A percentile compares a stretch with the other conserved stretches of the same genome.
Evolutionary conservation across 2,329 filamentous ascomycete genomes (phyloP).

Genomic region (Didymella segeticola): DNA sequence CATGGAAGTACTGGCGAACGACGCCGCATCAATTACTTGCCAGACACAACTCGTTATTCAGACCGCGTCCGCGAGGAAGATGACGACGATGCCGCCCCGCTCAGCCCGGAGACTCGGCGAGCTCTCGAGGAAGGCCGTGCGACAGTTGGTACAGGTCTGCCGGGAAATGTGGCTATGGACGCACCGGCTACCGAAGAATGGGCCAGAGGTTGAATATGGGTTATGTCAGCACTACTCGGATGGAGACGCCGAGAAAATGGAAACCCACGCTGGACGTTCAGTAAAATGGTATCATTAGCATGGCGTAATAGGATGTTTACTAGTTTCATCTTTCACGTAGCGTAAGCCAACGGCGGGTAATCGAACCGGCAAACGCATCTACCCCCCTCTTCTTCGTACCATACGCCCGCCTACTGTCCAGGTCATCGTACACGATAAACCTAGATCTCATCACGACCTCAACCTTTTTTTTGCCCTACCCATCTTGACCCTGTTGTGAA

Average conservation of each 20-base stretch:
- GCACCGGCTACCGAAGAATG: slow-evolving; percentile 34
- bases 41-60: slow-evolving; percentile 37
- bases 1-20: slow-evolving; percentile 28
- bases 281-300: not conserved
- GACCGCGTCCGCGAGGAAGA: slow-evolving; percentile 40
- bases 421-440: not conserved
- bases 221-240: too few relatives aligned
- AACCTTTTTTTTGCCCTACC: not conserved
- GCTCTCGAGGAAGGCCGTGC: slow-evolving; percentile 30
- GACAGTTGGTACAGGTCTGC: slow-evolving; percentile 26
- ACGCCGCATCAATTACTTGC: slow-evolving; percentile 40
- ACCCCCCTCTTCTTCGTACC: not conserved
- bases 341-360: not conserved
- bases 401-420: not conserved
- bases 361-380: not conserved
- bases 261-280: too few relatives aligned
- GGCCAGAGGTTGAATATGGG: slow-evolving; percentile 26
- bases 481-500: not conserved
- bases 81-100: slow-evolving; percentile 14
- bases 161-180: slow-evolving; percentile 23
- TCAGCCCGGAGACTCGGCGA: slow-evolving; percentile 17
- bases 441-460: not conserved
- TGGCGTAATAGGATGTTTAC: not conserved
- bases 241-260: too few relatives aligned
- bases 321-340: not conserved